Evolutionary conservation across 2,329 filamentous ascomycete species (phyloP), one percentile per base, ranked within the genome.

Genomic region (Diaporthe capsici): DNA sequence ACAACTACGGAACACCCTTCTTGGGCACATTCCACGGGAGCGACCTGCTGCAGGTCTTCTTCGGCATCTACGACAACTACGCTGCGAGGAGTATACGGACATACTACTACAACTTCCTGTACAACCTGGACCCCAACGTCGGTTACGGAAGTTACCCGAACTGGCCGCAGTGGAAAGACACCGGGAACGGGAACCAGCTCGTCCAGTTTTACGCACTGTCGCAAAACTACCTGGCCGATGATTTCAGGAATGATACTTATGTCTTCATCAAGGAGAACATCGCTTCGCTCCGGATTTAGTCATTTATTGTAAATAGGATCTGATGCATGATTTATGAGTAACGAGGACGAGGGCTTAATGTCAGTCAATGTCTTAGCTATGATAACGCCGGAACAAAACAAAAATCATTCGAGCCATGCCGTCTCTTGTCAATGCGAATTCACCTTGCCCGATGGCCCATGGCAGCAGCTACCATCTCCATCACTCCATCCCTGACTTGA

Each of bases 1-100:
- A 96, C 84, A 84, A 93, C 85, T 91, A 92, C 81, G 92, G 92
- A 13, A 93, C 91, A 0, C 92, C 94, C 0, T 84, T 96, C 65
- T 83, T 96, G 0, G 94, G 95, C 25, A 96, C 94, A 0, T 94
- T 95, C 84, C 95, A 97, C 82, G 92, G 84, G 20, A 91, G 89
- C 1, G 94, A 96, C 78, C 79, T 96, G 1, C 78, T 94, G 4
- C 90, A 94, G 81, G 89, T 94, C 0, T 95, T 95, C 77, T 92
- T 90, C 75, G 92, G 92, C 0, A 82, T 93, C 17, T 80, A 89
- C 67, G 88, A 91, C 17, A 91, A 94, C 81, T 90, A 92, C 75
- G 92, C 92, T 2, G 89, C 89, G 39, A 82, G 80, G 7, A 87
- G 90, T 13, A 91, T 92, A 60, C 89, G 92, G 74, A 89, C 88